A percentile compares a stretch with the other conserved stretches of the same genome.
These are phyloP conservation scores for button mushroom (Agaricus bisporus) DNA, from an alignment of 768 basidiomycete genomes.

Conservation along the genomic window DNA sequence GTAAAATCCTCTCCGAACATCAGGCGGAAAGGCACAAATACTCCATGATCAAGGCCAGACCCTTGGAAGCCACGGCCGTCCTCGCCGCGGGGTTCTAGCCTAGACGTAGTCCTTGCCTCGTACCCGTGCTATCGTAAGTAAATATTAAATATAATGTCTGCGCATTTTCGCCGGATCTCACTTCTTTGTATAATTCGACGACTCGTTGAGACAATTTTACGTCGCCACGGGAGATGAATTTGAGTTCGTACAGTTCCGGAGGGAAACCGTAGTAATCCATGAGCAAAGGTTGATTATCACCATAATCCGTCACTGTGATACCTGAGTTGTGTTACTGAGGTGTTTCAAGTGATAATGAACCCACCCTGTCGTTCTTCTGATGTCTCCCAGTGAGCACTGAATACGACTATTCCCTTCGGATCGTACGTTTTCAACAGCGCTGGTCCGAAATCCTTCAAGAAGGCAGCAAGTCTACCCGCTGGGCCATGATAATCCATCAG, in stretches of 20 bases:
- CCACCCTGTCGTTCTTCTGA: conserved; percentile 47
- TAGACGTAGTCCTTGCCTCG: conserved; percentile 37
- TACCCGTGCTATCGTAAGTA: not conserved
- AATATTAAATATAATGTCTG: not conserved
- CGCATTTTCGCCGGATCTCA: conserved; percentile 14
- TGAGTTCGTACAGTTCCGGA: conserved; percentile 49
- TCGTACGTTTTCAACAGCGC: conserved; percentile 61
- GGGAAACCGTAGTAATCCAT: conserved; percentile 74
- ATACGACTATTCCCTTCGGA: conserved; percentile 74
- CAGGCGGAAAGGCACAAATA: conserved; percentile 71
- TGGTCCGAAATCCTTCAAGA: conserved; percentile 62
- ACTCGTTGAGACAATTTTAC: conserved; percentile 48
- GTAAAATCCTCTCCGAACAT: conserved; percentile 70
- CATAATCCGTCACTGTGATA: conserved; percentile 70
- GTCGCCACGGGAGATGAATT: conserved; percentile 67
- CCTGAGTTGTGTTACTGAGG: not conserved
- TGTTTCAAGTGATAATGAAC: conserved; percentile 11
- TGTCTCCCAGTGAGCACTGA: conserved; percentile 83
- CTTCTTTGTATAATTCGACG: conserved; percentile 54
- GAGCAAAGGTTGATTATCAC: conserved; percentile 66
- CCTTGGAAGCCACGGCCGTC: conserved; percentile 63
- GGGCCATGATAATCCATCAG: conserved; percentile 35
- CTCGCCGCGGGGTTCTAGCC: conserved; percentile 48
- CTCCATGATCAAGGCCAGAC: conserved; percentile 72
- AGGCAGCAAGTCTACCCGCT: conserved; percentile 47